Evolutionary conservation across 148 eudicot species (phyloP).

Genomic region (Oxyria digyna): DNA sequence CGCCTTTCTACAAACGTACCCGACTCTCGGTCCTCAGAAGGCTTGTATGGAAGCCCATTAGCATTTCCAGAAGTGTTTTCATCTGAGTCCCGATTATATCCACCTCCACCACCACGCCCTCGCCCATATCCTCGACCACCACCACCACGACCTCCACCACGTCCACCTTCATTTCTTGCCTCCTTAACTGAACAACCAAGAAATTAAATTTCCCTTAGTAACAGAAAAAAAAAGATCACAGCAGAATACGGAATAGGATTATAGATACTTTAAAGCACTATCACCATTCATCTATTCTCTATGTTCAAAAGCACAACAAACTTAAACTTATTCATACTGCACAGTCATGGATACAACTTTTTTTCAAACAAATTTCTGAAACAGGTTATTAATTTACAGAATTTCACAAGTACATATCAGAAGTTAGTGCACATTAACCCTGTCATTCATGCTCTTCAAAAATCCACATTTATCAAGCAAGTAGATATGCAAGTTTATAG

Average conservation of each 20-base stretch:
- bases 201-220: neutral
- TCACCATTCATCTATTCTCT: neutral
- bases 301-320: neutral
- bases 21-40: conserved; percentile 36
- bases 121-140: conserved; percentile 42
- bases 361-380: neutral
- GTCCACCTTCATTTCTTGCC: conserved; percentile 37
- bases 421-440: no score
- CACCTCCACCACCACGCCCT: conserved; percentile 31
- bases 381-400: no score
- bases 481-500: no score
- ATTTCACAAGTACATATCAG: no score
- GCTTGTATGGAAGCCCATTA: conserved; percentile 27
- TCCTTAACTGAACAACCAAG: conserved; percentile 41
- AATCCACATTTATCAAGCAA: no score
- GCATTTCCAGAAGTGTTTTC: conserved; percentile 26
- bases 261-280: neutral
- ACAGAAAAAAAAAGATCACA: neutral
- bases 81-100: conserved; percentile 27
- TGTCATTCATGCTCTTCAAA: no score
- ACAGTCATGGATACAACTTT: neutral
- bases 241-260: neutral
- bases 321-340: neutral
- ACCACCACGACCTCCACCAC: conserved; percentile 40
- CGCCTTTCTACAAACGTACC: conserved; percentile 40